phyloP scores from a whole-genome alignment of 306 rosid genomes.

The Malus sylvestris region DNA sequence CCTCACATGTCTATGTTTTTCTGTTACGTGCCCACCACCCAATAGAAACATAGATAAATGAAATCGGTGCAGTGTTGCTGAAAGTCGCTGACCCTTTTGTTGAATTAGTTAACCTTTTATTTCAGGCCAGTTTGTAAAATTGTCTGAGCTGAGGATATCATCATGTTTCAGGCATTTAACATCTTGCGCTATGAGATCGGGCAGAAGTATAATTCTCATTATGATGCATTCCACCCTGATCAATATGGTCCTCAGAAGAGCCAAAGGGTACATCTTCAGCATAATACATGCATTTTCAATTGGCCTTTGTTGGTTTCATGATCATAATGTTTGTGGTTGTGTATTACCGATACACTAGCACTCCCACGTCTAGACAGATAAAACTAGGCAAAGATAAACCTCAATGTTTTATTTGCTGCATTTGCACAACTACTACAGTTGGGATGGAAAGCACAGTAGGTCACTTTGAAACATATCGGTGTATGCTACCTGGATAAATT shows the following conservation, averaged over 20 bases:
- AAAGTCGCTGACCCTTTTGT: not conserved
- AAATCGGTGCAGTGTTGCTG: not conserved
- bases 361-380: not conserved
- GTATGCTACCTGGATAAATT: not conserved
- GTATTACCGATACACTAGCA: not conserved
- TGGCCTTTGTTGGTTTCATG: not conserved
- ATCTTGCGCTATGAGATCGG: constrained; percentile 75
- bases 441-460: not conserved
- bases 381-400: not conserved
- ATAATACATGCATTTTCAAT: constrained; percentile 1
- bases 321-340: not conserved
- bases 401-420: not conserved
- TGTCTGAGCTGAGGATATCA: constrained; percentile 32
- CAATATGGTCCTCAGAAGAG: constrained; percentile 68
- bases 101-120: constrained; percentile 36
- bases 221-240: constrained; percentile 50
- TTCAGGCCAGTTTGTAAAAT: constrained; percentile 34
- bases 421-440: not conserved
- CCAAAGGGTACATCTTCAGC: constrained; percentile 58
- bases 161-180: constrained; percentile 80
- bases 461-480: not conserved
- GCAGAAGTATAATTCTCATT: constrained; percentile 75
- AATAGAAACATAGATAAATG: not conserved
- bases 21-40: not conserved
- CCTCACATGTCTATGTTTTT: not conserved